Evolutionary conservation across 441 rosid species (phyloP).

Genomic region (California macrophylla): DNA sequence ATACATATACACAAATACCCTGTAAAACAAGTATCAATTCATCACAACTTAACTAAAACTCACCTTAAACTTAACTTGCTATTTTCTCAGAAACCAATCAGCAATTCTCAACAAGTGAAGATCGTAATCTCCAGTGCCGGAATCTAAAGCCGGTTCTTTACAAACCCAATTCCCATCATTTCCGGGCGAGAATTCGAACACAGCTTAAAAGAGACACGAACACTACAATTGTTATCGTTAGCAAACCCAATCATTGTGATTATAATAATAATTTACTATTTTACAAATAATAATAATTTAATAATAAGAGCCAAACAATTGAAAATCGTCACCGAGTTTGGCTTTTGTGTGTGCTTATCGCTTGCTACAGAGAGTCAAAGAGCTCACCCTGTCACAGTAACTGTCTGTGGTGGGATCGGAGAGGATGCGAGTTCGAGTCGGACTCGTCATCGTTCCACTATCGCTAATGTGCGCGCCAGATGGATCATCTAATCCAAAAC

Average conservation of each 20-base stretch:
- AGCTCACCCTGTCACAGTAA: slow-evolving; percentile 13
- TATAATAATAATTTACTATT: too few relatives aligned
- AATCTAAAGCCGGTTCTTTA: background rate
- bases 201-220: slow-evolving; percentile 41
- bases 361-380: slow-evolving; percentile 31
- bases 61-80: background rate
- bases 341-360: slow-evolving; percentile 18
- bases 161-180: slow-evolving; percentile 31
- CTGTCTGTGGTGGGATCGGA: background rate
- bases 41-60: background rate
- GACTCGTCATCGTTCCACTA: slow-evolving; percentile 43
- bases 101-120: background rate
- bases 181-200: slow-evolving; percentile 34
- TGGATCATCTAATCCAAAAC: slow-evolving; percentile 13
- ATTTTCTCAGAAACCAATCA: background rate
- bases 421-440: background rate
- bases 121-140: background rate
- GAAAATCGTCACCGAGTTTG: background rate
- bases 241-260: background rate
- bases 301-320: background rate
- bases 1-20: background rate
- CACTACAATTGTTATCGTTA: background rate
- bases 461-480: slow-evolving; percentile 45
- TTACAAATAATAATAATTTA: background rate
- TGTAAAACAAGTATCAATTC: background rate